A percentile compares a stretch with the other conserved stretches of the same genome.
Evolutionary conservation across 352 stramenopile genomes (phyloP).

Genomic region (Thalassiosira pacifica): DNA sequence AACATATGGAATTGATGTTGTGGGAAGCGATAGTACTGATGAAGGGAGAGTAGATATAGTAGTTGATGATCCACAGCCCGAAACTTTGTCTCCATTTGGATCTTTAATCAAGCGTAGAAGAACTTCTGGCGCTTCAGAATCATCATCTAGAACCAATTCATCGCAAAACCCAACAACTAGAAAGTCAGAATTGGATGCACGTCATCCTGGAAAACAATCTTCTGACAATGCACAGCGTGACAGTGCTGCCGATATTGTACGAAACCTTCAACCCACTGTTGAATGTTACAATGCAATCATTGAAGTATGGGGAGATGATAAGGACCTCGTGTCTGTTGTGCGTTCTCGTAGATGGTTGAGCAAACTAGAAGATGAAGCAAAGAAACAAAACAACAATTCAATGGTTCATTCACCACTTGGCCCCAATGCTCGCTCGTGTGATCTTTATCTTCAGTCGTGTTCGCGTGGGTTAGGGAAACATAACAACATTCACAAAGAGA

Average conservation of each 20-base stretch:
- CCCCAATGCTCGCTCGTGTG: constrained; percentile 74
- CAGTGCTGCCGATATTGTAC: constrained; percentile 30
- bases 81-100: not conserved
- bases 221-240: not conserved
- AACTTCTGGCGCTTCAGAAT: constrained; percentile 11
- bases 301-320: constrained; percentile 73
- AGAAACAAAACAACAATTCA: constrained; percentile 17
- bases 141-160: constrained; percentile 2
- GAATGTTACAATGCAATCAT: constrained; percentile 80
- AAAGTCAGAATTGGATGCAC: constrained; percentile 2
- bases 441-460: constrained; percentile 77
- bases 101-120: constrained; percentile 10
- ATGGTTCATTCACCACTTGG: constrained; percentile 14
- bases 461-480: constrained; percentile 69
- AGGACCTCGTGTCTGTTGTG: constrained; percentile 63
- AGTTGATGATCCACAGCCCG: not conserved
- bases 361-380: constrained; percentile 52
- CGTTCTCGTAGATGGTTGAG: constrained; percentile 76
- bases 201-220: not conserved
- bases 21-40: not conserved
- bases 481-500: constrained; percentile 48
- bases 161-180: not conserved
- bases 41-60: not conserved
- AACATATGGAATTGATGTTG: constrained; percentile 25
- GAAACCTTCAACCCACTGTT: constrained; percentile 52